Evolutionary conservation across 148 eudicot species (phyloP), one percentile per base, ranked within the genome.

Genomic region (Amaranthus cruentus): DNA sequence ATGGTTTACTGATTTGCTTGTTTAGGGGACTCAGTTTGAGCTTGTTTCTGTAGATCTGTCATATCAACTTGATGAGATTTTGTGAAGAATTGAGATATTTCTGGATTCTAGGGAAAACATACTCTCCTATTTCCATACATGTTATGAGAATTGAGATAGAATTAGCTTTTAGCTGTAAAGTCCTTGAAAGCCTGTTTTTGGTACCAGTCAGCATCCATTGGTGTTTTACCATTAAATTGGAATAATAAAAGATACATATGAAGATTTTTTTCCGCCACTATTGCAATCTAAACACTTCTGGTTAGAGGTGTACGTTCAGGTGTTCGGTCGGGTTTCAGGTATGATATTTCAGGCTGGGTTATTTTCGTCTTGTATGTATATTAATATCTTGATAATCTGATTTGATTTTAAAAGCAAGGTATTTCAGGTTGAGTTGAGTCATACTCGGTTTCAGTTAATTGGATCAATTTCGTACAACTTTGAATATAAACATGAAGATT

Each of bases 71-170:
- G 38, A 53, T 28, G 5, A 58, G 55, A 62, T 53, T 42, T 6
- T 68, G 53, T 66, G 38, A 28, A 28, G 38, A 28, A 28, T 28
- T 28, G 70, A 44, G 44, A 67, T 67, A 49, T 67, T 56, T 50
- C 56, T 67, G 44, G 70, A 49, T 51, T 67, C 70, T 7, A 14
- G 10, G 28, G 63, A 44, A 60, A 60, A 60, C 44, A 60, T 60
- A 28, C 9, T 28, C 38, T 28, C 38, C 38, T 28, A 28, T 28
- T 28, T 28, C 38, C 38, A 28, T 28, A 28, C 38, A 28, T 28
- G 38, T 60, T 21, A 5, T 28, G 43, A 7, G 12, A 44, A 7
- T 59, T 18, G 7, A 60, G 63, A 18, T 60, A 21, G 21, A 5
- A 2, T 18, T 60, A 60, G 63, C 44, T 28, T 28, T 28, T 28